These are phyloP conservation scores for Jaltomata sinuosa DNA, from an alignment of 257 asterid genomes.

Conservation along the genomic window DNA sequence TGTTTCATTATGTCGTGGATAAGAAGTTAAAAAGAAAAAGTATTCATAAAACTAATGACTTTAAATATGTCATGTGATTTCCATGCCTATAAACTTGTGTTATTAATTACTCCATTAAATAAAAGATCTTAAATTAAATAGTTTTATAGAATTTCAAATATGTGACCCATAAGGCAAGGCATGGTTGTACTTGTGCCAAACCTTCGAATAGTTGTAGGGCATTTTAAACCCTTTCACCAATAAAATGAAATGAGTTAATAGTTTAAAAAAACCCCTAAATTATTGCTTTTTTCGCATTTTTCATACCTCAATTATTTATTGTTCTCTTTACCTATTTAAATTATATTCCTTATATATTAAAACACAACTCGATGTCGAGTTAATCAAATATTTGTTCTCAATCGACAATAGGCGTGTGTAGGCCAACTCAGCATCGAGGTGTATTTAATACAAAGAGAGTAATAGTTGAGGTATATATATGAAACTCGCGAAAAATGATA, in stretches of 20 bases:
- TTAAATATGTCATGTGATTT: neutral
- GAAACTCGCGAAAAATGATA: no score
- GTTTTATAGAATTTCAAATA: neutral
- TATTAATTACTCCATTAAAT: neutral
- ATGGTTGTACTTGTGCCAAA: neutral
- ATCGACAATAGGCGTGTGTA: neutral
- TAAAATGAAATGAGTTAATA: neutral
- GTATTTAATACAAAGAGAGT: neutral
- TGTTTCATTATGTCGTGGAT: neutral
- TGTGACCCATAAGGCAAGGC: neutral
- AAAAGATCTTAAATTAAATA: neutral
- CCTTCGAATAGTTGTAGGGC: neutral
- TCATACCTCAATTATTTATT: neutral
- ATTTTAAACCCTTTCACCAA: neutral
- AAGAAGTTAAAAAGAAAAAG: neutral
- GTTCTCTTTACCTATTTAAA: neutral
- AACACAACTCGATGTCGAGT: neutral
- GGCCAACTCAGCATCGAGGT: neutral
- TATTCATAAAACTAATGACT: neutral
- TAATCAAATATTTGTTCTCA: neutral
- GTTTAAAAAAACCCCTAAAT: neutral
- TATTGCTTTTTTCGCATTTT: no score
- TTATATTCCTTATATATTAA: neutral
- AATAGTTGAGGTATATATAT: neutral
- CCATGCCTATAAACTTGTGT: neutral